These are phyloP conservation scores for Naganishia sp. DNA, from an alignment of 1,284 basidiomycete species.

Conservation along the genomic window DNA sequence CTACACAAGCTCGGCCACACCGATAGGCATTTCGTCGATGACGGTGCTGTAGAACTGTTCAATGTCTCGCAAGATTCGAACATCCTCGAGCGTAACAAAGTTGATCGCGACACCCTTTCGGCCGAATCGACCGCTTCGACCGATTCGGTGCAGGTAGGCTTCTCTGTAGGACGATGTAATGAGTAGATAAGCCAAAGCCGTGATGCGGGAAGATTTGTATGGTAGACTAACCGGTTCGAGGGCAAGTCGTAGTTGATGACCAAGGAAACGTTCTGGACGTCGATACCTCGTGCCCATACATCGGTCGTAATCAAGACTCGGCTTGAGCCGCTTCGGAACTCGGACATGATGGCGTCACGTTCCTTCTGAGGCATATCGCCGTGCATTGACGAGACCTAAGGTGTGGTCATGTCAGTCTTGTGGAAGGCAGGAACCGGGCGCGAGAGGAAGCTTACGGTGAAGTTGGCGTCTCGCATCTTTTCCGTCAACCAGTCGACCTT, in stretches of 20 bases:
- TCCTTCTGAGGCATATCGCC: constrained; percentile 99
- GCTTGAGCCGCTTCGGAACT: constrained; percentile 91
- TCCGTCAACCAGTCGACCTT: constrained; percentile 99
- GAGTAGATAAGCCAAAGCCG: constrained; percentile 51
- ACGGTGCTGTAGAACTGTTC: constrained; percentile 59
- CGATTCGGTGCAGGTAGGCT: constrained; percentile 98
- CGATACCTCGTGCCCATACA: constrained; percentile 98
- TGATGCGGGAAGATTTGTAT: constrained; percentile 39
- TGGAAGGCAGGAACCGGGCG: constrained; percentile 58
- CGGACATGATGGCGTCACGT: constrained; percentile 97
- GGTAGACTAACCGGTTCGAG: constrained; percentile 56
- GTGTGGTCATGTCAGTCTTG: neutral
- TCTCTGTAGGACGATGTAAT: constrained; percentile 69
- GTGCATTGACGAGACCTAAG: constrained; percentile 58
- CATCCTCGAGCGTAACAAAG: constrained; percentile 73
- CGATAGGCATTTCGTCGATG: constrained; percentile 32
- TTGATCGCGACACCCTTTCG: constrained; percentile 72
- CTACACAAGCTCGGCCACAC: constrained; percentile 31
- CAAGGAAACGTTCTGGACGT: constrained; percentile 96
- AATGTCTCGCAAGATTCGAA: constrained; percentile 85
- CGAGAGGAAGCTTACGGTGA: constrained; percentile 79
- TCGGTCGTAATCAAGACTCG: constrained; percentile 96
- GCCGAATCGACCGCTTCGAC: constrained; percentile 91
- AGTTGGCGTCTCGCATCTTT: constrained; percentile 96
- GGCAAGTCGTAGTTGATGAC: constrained; percentile 98